phyloP scores from a whole-genome alignment of 495 filamentous ascomycete genomes.

The Penicillium cataractarum region DNA sequence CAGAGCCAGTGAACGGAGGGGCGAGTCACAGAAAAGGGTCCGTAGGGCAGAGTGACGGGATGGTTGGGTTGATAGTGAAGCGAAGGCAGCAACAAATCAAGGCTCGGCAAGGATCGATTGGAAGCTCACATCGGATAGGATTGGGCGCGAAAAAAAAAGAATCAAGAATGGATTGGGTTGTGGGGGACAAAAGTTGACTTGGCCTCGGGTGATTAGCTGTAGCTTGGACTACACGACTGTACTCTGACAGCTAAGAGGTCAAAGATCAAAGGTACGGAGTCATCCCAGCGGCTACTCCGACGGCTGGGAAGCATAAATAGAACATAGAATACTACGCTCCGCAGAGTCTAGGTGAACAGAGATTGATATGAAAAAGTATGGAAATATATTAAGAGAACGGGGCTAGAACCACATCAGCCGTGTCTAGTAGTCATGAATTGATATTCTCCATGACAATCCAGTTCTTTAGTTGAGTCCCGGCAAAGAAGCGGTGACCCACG shows the following conservation, averaged over 20 bases:
- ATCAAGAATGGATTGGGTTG: not conserved
- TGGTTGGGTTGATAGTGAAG: slow-evolving; percentile 41
- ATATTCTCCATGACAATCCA: no score
- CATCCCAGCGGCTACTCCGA: not conserved
- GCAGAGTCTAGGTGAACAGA: not conserved
- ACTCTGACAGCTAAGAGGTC: not conserved
- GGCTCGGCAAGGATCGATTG: slow-evolving; percentile 15
- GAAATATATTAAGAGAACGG: not conserved
- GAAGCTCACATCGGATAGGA: slow-evolving; percentile 21
- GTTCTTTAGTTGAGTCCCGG: not conserved
- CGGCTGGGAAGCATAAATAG: not conserved
- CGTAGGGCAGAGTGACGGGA: slow-evolving; percentile 15
- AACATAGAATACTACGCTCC: not conserved
- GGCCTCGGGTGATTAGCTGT: slow-evolving; percentile 4
- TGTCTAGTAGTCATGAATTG: not conserved
- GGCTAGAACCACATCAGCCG: not conserved
- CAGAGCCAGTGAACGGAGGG: slow-evolving; percentile 32
- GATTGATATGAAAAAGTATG: not conserved
- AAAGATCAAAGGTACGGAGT: not conserved
- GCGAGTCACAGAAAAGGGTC: slow-evolving; percentile 15
- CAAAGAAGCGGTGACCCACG: slow-evolving; percentile 43
- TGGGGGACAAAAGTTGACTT: not conserved
- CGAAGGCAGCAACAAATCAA: slow-evolving; percentile 32
- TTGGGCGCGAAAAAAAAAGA: slow-evolving; percentile 23
- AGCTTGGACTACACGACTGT: not conserved